These are phyloP conservation scores for Monotropa hypopitys DNA, from an alignment of 179 eudicot species.

Conservation along the genomic window DNA sequence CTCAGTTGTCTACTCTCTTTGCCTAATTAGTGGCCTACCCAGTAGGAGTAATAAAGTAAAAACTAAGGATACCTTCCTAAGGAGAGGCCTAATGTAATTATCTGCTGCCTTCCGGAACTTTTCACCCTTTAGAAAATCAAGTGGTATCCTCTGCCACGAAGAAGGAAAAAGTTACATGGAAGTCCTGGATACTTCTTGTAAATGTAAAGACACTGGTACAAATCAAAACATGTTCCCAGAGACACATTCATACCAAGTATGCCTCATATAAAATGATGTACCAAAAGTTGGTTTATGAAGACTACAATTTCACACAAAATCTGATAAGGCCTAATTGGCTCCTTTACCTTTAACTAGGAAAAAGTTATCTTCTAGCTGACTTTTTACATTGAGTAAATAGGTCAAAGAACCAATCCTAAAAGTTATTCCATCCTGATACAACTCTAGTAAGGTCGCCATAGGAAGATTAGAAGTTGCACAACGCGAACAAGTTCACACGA, in stretches of 20 bases:
- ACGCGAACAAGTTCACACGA: neutral
- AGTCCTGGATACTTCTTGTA: neutral
- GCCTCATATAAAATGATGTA: neutral
- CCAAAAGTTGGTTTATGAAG: neutral
- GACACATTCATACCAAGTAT: neutral
- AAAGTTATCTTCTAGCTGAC: too few species aligned
- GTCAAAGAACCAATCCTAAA: neutral
- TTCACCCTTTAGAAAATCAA: constrained; percentile 81
- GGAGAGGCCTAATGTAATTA: constrained; percentile 69
- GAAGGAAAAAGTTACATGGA: neutral
- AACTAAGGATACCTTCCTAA: constrained; percentile 53
- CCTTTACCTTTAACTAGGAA: too few species aligned
- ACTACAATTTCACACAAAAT: neutral
- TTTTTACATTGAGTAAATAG: neutral
- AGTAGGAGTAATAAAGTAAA: neutral
- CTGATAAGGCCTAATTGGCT: too few species aligned
- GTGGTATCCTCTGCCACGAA: constrained; percentile 73
- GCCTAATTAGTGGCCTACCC: neutral
- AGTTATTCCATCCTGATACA: neutral
- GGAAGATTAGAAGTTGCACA: neutral
- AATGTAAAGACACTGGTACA: neutral
- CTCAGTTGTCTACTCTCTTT: too few species aligned
- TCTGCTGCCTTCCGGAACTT: constrained; percentile 73
- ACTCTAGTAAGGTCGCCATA: neutral
- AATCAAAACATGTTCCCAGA: neutral